Base-by-base conservation (phyloP, 768 basidiomycete species). In the Naganishia vishniacii region DNA sequence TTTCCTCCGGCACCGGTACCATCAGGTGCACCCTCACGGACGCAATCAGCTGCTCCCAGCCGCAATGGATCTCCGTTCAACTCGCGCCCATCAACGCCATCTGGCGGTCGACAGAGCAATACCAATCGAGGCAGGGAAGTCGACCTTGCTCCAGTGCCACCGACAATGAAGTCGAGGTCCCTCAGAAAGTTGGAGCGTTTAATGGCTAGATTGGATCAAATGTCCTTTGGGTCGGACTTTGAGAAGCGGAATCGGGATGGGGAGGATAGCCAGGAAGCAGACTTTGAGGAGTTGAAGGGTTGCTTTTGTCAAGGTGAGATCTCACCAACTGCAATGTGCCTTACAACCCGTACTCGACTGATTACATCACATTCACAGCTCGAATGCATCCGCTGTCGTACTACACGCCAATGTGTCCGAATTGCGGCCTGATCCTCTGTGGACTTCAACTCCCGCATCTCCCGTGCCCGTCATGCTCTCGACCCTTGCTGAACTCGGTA, bases 221-320 rank as follows among this genome's bases (percentile, higher is more conserved):
- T 63, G 25, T 23, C 12, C 3, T 56, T 56, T 23, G 53, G 53
- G 31, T 13, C 12, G n/a, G 53, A 56, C 6, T 15, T 25, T 40
- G 53, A 20, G 5, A 18, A 25, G 12, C 32, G 18, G 34, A 6
- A 26, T 5, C n/a, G n/a, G 34, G 44, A 48, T n/a, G 65, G 49
- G 49, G 66, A 58, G 8, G 59, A 70, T 41, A 68, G 67, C 42
- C 64, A 59, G 28, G 68, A 68, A 16, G 65, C 70, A 28, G 56
- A 66, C 32, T 40, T 51, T 8, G 62, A 69, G 15, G 63, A 61
- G 6, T 40, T 60, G 31, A 16, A 48, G 59, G 53, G 62, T 46
- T 77, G 76, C 63, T 77, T 75, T 53, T 77, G 76, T 64, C 74
- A 73, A 47, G 74, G 76, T 77, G 51, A 65, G 74, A n/a, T 69